Conservation (phyloP, 148 eudicot genomes). For the Vaccinium myrtillus region DNA sequence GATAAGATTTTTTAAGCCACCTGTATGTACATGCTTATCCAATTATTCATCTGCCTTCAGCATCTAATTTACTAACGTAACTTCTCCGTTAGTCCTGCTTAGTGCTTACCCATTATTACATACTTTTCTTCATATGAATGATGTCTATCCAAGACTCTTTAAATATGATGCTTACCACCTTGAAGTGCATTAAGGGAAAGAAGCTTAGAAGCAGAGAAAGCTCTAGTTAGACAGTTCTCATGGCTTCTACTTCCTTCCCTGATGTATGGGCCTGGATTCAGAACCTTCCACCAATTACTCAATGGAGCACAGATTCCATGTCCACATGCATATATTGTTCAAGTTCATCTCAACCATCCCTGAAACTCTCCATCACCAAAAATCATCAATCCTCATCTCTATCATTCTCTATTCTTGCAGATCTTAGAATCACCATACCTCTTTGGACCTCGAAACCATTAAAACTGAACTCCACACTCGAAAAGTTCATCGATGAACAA, state of each 20-base stretch:
- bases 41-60: background rate
- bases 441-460: slow-evolving; percentile 85
- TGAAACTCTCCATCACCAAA: slow-evolving; percentile 51
- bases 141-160: slow-evolving; percentile 6
- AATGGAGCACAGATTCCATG: slow-evolving; percentile 52
- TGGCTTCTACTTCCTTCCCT: slow-evolving; percentile 40
- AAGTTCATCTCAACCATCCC: slow-evolving; percentile 52
- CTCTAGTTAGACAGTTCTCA: background rate
- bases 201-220: slow-evolving; percentile 12
- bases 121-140: background rate
- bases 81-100: background rate
- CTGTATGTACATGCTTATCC: background rate
- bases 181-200: background rate
- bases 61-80: background rate
- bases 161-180: slow-evolving; percentile 9
- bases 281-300: slow-evolving; percentile 53
- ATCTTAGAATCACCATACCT: slow-evolving; percentile 44
- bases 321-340: slow-evolving; percentile 54
- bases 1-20: background rate
- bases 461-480: slow-evolving; percentile 10
- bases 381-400: slow-evolving; percentile 33
- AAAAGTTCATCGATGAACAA: slow-evolving; percentile 31
- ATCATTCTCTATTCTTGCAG: slow-evolving; percentile 53
- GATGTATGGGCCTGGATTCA: slow-evolving; percentile 76
- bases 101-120: slow-evolving; percentile 1